Evolutionary conservation across 345 rosid genomes (phyloP).

Genomic region (Balakata baccata): DNA sequence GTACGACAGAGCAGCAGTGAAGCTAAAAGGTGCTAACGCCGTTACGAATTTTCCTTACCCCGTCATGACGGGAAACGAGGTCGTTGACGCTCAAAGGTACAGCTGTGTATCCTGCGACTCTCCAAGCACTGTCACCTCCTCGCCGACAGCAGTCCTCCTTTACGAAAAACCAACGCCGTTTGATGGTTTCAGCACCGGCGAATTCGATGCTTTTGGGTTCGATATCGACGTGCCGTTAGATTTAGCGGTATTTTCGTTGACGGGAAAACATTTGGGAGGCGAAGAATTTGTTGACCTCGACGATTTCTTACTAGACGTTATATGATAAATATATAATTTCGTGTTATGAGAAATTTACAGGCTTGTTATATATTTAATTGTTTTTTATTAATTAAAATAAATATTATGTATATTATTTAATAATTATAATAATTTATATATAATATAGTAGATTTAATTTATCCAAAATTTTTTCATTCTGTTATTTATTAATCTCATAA

Average conservation of each 20-base stretch:
- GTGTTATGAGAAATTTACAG: too few species aligned
- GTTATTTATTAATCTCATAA: neutral
- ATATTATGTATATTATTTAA: too few species aligned
- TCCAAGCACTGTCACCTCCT: conserved; percentile 6
- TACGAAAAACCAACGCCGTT: conserved; percentile 18
- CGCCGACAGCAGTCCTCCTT: conserved; percentile 42
- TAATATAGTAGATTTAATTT: too few species aligned
- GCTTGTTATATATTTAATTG: too few species aligned
- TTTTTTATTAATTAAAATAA: too few species aligned
- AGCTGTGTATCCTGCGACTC: conserved; percentile 6
- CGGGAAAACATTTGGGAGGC: conserved; percentile 1
- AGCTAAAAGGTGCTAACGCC: conserved; percentile 47
- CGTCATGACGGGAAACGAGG: conserved; percentile 8
- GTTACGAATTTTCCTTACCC: conserved; percentile 47
- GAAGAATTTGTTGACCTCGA: conserved; percentile 34
- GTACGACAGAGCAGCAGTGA: conserved; percentile 51
- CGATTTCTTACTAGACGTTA: conserved; percentile 32
- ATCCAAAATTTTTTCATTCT: too few species aligned
- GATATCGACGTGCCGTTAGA: conserved; percentile 22
- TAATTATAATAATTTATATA: too few species aligned
- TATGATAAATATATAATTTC: neutral
- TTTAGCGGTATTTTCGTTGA: conserved; percentile 9
- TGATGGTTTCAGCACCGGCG: neutral
- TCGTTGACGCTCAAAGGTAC: neutral
- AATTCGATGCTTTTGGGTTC: conserved; percentile 20